Base-by-base conservation (phyloP, 2,329 filamentous ascomycete species). In the Diaporthe ampelina region DNA sequence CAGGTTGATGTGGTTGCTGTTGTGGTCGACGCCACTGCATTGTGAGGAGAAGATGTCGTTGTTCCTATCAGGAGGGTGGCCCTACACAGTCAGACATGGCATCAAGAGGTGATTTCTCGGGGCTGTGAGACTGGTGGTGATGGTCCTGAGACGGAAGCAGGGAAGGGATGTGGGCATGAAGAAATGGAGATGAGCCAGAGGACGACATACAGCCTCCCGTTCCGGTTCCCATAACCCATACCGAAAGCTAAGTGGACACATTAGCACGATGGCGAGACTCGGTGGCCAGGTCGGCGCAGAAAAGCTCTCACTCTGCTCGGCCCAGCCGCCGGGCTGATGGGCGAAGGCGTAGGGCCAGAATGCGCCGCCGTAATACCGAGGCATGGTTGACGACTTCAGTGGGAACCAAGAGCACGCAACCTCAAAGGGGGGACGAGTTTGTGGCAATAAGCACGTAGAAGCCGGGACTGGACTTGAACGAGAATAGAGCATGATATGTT, bases 271-370 rank as follows among this genome's bases (percentile, higher is more conserved):
- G 29, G 29, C 43, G 13, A 13, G 26, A 8, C 56, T 19, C 26
- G 21, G 26, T 7, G 19, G n/a, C 2, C 15, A 29, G n/a, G 29
- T 8, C 35, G 13, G 56, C 19, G 15, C 19, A 24, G 32, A 57
- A 35, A 45, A 52, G 43, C 24, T 45, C 24, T 50, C 50, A 73
- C 74, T 71, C 6, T 75, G 71, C 59, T 74, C 74, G 15, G 59
- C 68, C 74, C 74, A 74, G 52, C 57, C 72, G 50, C 72, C 68
- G 10, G 71, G 71, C 37, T 75, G 74, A 11, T 71, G 74, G 52
- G 37, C 32, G 50, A 71, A 75, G 35, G 59, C 43, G 37, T 61
- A 73, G 6, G 73, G 73, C 73, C 63, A 75, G n/a, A 54, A 54
- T 17, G 61, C 57, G 24, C 70, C 65, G 29, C 63, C 50, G 19